These are phyloP conservation scores for Pythium chondricola DNA, from an alignment of 352 stramenopile species.

Conservation along the genomic window DNA sequence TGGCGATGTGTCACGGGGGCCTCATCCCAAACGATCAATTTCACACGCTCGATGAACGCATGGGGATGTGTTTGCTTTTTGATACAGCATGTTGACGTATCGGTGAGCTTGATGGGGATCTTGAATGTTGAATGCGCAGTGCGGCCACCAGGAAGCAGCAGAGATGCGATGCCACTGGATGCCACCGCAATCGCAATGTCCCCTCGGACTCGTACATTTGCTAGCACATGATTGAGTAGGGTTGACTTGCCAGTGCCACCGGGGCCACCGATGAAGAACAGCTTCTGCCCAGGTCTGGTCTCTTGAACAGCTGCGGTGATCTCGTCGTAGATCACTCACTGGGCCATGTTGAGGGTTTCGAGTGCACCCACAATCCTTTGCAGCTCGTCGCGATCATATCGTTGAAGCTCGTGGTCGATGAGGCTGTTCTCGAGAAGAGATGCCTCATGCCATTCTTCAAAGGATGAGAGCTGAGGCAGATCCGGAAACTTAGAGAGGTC, in stretches of 20 bases:
- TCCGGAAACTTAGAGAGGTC: too few species aligned
- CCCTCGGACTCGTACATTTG: constrained; percentile 10
- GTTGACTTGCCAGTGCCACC: constrained; percentile 27
- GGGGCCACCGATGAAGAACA: constrained; percentile 24
- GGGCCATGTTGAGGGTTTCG: background rate
- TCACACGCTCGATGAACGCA: background rate
- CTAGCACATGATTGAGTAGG: constrained; percentile 17
- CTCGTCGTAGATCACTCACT: constrained; percentile 14
- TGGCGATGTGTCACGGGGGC: background rate
- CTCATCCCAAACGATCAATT: constrained; percentile 6
- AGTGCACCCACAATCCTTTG: constrained; percentile 1
- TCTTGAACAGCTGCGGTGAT: constrained; percentile 6
- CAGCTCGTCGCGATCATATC: constrained; percentile 5
- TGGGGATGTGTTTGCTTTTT: background rate
- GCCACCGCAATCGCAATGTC: constrained; percentile 23
- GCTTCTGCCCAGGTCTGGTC: background rate
- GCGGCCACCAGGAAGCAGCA: constrained; percentile 20
- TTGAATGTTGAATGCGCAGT: constrained; percentile 30
- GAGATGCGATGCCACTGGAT: constrained; percentile 25
- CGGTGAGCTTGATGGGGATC: constrained; percentile 15
- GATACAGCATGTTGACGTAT: constrained; percentile 12
- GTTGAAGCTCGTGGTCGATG: background rate
- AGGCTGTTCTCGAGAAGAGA: constrained; percentile 7
- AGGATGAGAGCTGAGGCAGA: constrained; percentile 9
- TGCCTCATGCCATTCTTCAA: background rate